These are phyloP conservation scores for Herpetomonas samuelpessoai DNA, from an alignment of 208 protist species.

Conservation along the genomic window DNA sequence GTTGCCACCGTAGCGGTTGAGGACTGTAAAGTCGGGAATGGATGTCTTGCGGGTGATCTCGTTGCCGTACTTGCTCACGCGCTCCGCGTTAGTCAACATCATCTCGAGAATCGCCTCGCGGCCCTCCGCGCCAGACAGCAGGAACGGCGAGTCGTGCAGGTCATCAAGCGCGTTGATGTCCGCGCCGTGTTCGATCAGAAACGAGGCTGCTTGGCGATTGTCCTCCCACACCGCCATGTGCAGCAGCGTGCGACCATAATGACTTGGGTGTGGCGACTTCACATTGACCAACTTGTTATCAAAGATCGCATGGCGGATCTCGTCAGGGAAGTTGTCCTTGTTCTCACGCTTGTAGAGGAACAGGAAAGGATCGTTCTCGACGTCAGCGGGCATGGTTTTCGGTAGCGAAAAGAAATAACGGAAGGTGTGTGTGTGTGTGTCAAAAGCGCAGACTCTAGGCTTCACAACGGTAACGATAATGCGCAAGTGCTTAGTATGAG, in stretches of 20 bases:
- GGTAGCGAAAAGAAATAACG: too few species aligned
- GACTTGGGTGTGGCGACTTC: constrained; percentile 15
- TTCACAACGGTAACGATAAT: too few species aligned
- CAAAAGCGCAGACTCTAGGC: too few species aligned
- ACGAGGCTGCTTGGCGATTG: constrained; percentile 35
- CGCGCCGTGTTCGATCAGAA: constrained; percentile 38
- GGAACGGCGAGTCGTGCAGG: constrained; percentile 55
- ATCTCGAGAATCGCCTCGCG: constrained; percentile 41
- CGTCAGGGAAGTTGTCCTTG: not conserved
- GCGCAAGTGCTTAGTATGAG: too few species aligned
- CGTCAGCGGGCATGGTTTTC: too few species aligned
- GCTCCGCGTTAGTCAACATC: constrained; percentile 30
- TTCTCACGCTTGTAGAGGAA: not conserved
- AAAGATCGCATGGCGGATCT: not conserved
- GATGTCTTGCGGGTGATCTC: constrained; percentile 20
- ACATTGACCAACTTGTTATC: constrained; percentile 10
- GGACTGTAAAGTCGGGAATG: constrained; percentile 35
- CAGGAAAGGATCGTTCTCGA: not conserved
- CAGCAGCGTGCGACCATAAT: constrained; percentile 45
- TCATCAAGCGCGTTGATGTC: constrained; percentile 56
- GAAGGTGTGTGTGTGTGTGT: not conserved
- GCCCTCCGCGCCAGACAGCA: constrained; percentile 42
- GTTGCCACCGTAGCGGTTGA: constrained; percentile 38
- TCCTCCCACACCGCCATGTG: constrained; percentile 53
- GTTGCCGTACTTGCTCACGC: constrained; percentile 15